Percentiles rank a stretch among this genome's conserved stretches.
Evolutionary conservation across 1,284 basidiomycete species (phyloP).

Genomic region (Neolentinus lepideus): DNA sequence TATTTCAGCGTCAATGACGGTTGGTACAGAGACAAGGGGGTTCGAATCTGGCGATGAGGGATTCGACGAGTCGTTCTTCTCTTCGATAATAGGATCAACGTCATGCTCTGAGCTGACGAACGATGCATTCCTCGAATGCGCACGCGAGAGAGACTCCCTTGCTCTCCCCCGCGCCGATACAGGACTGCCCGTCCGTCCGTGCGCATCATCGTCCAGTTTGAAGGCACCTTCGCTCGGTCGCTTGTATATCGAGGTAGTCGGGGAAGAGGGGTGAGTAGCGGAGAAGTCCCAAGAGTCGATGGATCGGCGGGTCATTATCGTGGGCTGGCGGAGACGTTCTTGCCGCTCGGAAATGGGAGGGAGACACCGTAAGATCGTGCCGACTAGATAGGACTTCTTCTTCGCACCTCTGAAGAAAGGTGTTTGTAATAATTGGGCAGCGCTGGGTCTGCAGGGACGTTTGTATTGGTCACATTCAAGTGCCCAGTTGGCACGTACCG

Average conservation of each 20-base stretch:
- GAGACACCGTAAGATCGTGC: constrained; percentile 67
- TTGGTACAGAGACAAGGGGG: not conserved
- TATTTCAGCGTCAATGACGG: not conserved
- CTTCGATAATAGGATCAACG: not conserved
- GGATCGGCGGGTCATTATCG: constrained; percentile 34
- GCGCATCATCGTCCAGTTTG: not conserved
- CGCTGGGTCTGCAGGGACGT: constrained; percentile 50
- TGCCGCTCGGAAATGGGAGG: constrained; percentile 67
- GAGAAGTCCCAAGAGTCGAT: constrained; percentile 67
- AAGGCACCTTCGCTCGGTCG: constrained; percentile 1
- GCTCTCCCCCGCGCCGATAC: not conserved
- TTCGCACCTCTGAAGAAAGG: constrained; percentile 76
- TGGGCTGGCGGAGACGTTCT: constrained; percentile 47
- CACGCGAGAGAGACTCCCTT: not conserved
- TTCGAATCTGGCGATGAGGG: not conserved
- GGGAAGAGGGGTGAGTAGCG: constrained; percentile 20
- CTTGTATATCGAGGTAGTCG: constrained; percentile 6
- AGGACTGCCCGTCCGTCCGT: not conserved
- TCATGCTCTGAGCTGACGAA: not conserved
- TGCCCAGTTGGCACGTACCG: constrained; percentile 30
- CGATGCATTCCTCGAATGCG: not conserved
- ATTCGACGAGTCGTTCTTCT: not conserved
- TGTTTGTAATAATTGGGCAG: constrained; percentile 71
- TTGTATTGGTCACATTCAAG: not conserved
- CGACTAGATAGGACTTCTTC: constrained; percentile 68